Evolutionary conservation across 163 green algal species (phyloP).

Genomic region (Trebouxiophyceae sp.): DNA sequence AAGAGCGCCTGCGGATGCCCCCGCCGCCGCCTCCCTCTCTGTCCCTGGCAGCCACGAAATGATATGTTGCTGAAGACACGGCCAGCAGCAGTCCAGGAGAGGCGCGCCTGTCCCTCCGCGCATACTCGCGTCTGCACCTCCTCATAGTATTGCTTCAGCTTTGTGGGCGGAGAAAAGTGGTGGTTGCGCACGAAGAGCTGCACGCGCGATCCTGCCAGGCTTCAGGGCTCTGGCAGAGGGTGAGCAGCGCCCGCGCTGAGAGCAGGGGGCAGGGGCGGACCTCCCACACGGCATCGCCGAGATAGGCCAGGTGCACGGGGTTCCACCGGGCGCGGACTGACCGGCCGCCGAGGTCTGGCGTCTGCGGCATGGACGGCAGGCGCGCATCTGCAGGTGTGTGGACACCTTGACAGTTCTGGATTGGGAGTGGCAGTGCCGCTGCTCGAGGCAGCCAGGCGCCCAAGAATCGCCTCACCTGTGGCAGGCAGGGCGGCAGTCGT

Average conservation of each 20-base stretch:
- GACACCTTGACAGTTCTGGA: too few relatives aligned
- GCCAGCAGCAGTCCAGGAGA: background rate
- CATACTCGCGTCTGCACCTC: conserved; percentile 27
- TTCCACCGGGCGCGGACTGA: conserved; percentile 29
- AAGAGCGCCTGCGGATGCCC: conserved; percentile 11
- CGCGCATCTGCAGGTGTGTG: too few relatives aligned
- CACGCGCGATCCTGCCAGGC: background rate
- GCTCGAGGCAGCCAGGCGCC: too few relatives aligned
- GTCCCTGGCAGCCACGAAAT: background rate
- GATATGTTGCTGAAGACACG: background rate
- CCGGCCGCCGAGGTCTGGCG: conserved; percentile 26
- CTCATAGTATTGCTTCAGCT: conserved; percentile 27
- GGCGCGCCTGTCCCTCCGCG: conserved; percentile 34
- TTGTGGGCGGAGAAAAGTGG: conserved; percentile 31
- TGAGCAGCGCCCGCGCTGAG: too few relatives aligned
- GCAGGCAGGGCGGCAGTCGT: too few relatives aligned
- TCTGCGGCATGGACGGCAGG: conserved; percentile 14
- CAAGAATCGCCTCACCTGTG: too few relatives aligned
- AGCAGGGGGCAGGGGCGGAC: conserved; percentile 12
- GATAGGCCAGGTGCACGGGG: conserved; percentile 30
- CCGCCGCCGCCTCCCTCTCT: background rate
- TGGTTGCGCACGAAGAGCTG: conserved; percentile 36
- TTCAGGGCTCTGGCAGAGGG: too few relatives aligned
- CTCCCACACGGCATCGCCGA: conserved; percentile 52
- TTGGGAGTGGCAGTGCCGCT: too few relatives aligned